Base-by-base conservation (phyloP, 192 early-diverging fungal genomes). In the Dissophora globulifera region DNA sequence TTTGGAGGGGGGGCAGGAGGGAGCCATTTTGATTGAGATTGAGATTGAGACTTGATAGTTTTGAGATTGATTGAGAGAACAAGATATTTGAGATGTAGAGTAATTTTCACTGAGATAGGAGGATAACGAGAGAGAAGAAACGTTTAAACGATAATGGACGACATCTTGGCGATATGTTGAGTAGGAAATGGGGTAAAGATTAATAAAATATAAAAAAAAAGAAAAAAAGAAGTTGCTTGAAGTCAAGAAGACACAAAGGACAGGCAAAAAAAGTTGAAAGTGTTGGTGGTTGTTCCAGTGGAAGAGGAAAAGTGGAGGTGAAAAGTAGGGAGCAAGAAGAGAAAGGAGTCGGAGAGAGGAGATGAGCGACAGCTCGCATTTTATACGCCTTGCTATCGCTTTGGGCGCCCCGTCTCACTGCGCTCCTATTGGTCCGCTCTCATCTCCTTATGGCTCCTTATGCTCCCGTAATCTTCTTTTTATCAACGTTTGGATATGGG, bases 81-180 rank as follows among this genome's bases (percentile, higher is more conserved):
- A n/a, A n/a, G 29, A 2, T 30, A 50, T 22, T 53, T 66, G 52
- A 66, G 43, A 56, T 31, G 13, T 13, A 25, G 52, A 47, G 19
- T 32, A 58, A 35, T 32, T 59, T 62, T 64, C 30, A 64, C 51
- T 54, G 62, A 62, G 49, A 56, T 38, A 56, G 46, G 22, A 43
- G 33, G 22, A 58, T 52, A 8, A 16, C 46, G 57, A 55, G 64
- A 57, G 27, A 56, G 27, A 59, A 33, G 41, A 66, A 76, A 61
- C 63, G 63, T 54, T 76, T 76, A 76, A 76, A 67, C 72, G 51
- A 76, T 76, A 58, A 76, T 76, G 72, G 72, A 76, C 72, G 58
- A 76, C 72, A 76, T 76, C 63, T 76, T 76, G 72, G 23, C 38
- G 56, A 67, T 49, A 48, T 55, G 41, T 25, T 53, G 27, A 67